These are phyloP conservation scores for Phytophthora vignae DNA, from an alignment of 352 stramenopile species.

Conservation along the genomic window DNA sequence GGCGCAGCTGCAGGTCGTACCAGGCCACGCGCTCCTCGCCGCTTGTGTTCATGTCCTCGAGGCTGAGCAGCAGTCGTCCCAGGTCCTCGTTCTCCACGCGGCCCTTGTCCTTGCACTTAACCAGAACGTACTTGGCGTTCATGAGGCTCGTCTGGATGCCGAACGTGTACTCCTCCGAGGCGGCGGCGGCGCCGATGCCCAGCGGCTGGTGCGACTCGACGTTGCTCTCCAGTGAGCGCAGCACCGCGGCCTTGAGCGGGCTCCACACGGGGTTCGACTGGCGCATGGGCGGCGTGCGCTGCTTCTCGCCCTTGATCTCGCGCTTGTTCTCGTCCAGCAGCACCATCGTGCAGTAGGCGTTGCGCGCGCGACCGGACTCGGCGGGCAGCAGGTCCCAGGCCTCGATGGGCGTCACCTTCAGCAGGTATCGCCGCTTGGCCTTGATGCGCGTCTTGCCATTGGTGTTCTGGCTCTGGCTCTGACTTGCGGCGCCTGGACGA, in stretches of 20 bases:
- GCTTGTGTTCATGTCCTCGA: conserved; percentile 87
- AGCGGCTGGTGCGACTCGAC: conserved; percentile 87
- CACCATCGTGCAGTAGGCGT: conserved; percentile 87
- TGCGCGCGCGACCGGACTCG: conserved; percentile 64
- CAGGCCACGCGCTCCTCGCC: conserved; percentile 84
- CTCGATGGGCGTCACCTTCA: conserved; percentile 90
- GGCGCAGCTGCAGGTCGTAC: conserved; percentile 87
- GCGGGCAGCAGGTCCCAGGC: conserved; percentile 71
- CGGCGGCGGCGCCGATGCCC: conserved; percentile 82
- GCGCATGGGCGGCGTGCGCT: conserved; percentile 75
- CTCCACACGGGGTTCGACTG: conserved; percentile 81
- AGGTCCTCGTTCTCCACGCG: conserved; percentile 86
- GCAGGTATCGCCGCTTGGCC: conserved; percentile 77
- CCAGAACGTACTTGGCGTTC: conserved; percentile 82
- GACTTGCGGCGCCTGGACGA: conserved; percentile 27
- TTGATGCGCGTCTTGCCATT: conserved; percentile 60
- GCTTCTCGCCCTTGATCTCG: conserved; percentile 90
- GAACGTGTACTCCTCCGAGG: conserved; percentile 89
- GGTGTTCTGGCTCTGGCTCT: conserved; percentile 21
- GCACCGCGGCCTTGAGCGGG: conserved; percentile 80
- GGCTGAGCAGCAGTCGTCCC: conserved; percentile 75
- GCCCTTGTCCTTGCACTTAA: conserved; percentile 92
- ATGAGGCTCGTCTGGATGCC: conserved; percentile 79
- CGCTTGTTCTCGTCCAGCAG: conserved; percentile 85
- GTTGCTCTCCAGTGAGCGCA: conserved; percentile 80